Evolutionary conservation across 352 stramenopile genomes (phyloP), one percentile per base, ranked within the genome.

Genomic region (Phytophthora pini): DNA sequence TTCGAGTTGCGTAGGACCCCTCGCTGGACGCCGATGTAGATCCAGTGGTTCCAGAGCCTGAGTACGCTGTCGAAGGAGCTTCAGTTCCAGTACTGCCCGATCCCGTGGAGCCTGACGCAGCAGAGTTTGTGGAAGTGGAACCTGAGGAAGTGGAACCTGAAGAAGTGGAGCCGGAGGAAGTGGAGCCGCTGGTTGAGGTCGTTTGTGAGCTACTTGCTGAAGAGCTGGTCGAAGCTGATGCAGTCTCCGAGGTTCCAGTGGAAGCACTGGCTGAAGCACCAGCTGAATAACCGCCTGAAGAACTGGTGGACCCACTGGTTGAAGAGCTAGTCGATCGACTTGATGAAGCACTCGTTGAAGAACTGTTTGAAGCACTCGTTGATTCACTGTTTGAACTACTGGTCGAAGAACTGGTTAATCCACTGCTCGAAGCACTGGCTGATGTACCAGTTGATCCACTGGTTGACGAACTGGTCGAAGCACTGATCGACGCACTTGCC

Each of bases 1-100:
- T 56, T 7, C 43, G 50, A 67, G 43, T 24, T 39, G 26, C 41
- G 49, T 43, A 17, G 24, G 58, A 66, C 11, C 58, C 49, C 20
- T 54, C 48, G 2, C 27, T 38, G 10, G 48, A 65, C 8, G 22
- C 41, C 15, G 45, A 53, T 41, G 12, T 22, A 26, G 36, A 27
- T 6, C 40, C 52, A 50, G 27, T 40, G 27, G 44, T 46, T 22
- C 31, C 45, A 31, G 12, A 49, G 5, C 20, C 38, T 40, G 49
- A 47, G 10, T 12, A 36, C 0, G 24, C 24, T 3, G 27, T 46
- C 8, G 57, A 65, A 34, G 56, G 46, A 13, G 22, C 27, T 50
- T 43, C 39, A 22, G 36, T 56, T 27, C 11, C 46, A 13, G n/a
- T 39, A 31, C 34, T 67, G 36, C 29, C 34, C 11, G 59, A 56